Evolutionary conservation across 129 eudicot genomes (phyloP).

Genomic region (Saussurea involucrata): DNA sequence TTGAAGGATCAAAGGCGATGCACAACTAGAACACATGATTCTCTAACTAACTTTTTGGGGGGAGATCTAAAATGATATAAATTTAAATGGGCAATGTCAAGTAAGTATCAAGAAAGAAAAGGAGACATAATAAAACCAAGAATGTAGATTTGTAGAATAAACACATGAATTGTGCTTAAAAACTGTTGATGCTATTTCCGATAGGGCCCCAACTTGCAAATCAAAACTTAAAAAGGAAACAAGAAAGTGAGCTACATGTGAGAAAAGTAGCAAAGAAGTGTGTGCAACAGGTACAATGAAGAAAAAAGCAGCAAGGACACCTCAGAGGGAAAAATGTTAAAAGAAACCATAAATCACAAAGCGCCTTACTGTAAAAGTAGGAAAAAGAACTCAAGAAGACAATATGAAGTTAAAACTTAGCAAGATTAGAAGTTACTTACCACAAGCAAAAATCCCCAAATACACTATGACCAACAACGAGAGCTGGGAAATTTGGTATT

Average conservation of each 20-base stretch:
- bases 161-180: background rate
- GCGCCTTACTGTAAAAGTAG: background rate
- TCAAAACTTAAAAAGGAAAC: background rate
- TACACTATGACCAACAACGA: conserved; percentile 77
- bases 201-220: background rate
- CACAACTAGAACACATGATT: background rate
- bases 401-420: background rate
- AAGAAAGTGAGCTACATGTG: background rate
- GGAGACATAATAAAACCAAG: background rate
- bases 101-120: background rate
- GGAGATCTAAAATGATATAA: background rate
- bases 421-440: conserved; percentile 37
- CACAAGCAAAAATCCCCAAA: conserved; percentile 77
- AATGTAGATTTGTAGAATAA: background rate
- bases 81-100: background rate
- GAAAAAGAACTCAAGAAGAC: background rate
- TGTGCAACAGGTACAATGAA: background rate
- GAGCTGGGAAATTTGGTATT: conserved; percentile 51
- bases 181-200: background rate
- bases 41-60: background rate
- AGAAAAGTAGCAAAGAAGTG: background rate
- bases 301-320: background rate
- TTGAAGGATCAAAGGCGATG: background rate
- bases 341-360: background rate
- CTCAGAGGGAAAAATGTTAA: background rate